phyloP scores from a whole-genome alignment of 1,139 yeast genomes.

The Hyphopichia burtonii region DNA sequence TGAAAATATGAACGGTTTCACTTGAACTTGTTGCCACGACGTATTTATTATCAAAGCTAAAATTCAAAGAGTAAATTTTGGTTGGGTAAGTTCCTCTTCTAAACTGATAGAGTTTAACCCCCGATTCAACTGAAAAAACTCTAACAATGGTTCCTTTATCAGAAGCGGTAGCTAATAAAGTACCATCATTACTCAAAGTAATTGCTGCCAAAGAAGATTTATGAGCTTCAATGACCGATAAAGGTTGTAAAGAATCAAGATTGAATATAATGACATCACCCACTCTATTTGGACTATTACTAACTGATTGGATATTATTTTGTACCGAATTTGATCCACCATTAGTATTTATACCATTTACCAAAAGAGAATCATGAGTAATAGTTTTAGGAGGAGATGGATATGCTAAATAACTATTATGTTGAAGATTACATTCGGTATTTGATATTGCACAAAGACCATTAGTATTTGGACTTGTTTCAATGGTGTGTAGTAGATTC shows the following conservation, averaged over 20 bases:
- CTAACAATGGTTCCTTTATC: conserved; percentile 93
- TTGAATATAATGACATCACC: conserved; percentile 93
- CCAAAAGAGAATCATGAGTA: conserved; percentile 43
- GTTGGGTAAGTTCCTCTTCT: conserved; percentile 95
- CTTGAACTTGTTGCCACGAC: conserved; percentile 87
- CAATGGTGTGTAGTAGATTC: conserved; percentile 86
- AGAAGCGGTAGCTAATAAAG: conserved; percentile 86
- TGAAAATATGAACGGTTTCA: conserved; percentile 89
- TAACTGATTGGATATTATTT: conserved; percentile 44
- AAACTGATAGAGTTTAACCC: conserved; percentile 82
- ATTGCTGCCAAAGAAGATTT: conserved; percentile 81
- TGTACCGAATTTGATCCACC: conserved; percentile 45
- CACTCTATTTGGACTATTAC: conserved; percentile 50
- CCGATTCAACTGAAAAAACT: conserved; percentile 81
- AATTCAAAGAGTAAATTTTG: conserved; percentile 76
- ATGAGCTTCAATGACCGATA: conserved; percentile 91
- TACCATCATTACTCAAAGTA: conserved; percentile 77
- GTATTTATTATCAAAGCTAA: conserved; percentile 71
- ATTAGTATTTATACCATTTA: conserved; percentile 44
- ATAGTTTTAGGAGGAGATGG: conserved; percentile 74
- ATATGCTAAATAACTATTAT: conserved; percentile 72
- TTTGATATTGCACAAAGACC: conserved; percentile 69
- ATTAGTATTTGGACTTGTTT: conserved; percentile 67
- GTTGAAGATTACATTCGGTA: conserved; percentile 35
- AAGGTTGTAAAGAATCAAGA: conserved; percentile 72